Conservation (phyloP, 129 eudicot genomes). For the Chrysanthemum lavandulifolium region DNA sequence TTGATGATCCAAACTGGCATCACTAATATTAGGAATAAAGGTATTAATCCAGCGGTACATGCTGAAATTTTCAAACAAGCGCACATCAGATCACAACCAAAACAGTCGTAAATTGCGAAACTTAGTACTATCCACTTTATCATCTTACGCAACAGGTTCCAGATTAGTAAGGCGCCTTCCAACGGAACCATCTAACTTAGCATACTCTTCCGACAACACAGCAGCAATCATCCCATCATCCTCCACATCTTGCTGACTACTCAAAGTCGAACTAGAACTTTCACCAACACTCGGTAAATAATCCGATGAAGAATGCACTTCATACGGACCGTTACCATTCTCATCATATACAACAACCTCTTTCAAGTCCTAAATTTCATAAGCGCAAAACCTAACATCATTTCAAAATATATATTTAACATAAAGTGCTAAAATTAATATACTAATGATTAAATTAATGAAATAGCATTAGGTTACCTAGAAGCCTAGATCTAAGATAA, state of each 20-base stretch:
- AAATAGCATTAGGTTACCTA: too few relatives aligned
- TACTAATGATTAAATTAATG: too few relatives aligned
- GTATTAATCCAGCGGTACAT: constrained; percentile 66
- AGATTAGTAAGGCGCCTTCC: constrained; percentile 64
- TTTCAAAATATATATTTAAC: too few relatives aligned
- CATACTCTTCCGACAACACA: constrained; percentile 75
- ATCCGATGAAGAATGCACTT: constrained; percentile 28
- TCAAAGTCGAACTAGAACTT: constrained; percentile 61
- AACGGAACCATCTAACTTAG: constrained; percentile 61
- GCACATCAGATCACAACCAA: not conserved
- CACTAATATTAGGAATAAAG: constrained; percentile 55
- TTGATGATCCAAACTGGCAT: constrained; percentile 79
- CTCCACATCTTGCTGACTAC: constrained; percentile 62
- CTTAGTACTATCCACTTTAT: not conserved
- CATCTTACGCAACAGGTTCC: constrained; percentile 62
- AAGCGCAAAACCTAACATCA: constrained; percentile 9
- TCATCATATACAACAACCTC: constrained; percentile 32
- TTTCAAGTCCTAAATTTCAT: constrained; percentile 11
- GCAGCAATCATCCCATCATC: constrained; percentile 80
- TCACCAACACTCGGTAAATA: constrained; percentile 37
- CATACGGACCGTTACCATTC: constrained; percentile 33
- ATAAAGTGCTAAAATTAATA: too few relatives aligned
- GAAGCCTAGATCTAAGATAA: constrained; percentile 23
- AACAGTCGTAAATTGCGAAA: not conserved
- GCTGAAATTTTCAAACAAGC: constrained; percentile 45